Evolutionary conservation across 352 stramenopile genomes (phyloP).

Genomic region (Blastocystis sp.): DNA sequence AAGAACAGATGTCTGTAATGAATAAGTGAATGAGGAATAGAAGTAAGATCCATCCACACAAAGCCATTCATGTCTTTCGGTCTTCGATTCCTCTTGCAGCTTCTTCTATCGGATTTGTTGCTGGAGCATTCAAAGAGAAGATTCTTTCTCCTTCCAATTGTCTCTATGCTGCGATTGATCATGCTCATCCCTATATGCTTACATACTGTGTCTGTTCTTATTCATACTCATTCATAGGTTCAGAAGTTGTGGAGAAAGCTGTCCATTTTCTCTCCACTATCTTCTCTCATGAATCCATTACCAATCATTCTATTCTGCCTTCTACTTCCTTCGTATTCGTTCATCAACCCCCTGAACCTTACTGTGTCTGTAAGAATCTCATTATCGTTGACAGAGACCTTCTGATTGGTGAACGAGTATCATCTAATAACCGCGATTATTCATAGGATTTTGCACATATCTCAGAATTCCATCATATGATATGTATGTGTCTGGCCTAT

Average conservation of each 20-base stretch:
- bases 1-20: not conserved
- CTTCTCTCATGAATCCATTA: not conserved
- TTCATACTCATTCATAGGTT: not conserved
- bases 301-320: not conserved
- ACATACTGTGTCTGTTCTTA: not conserved
- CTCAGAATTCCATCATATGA: constrained; percentile 23
- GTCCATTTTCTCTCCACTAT: not conserved
- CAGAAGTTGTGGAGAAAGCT: not conserved
- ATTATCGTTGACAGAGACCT: not conserved
- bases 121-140: not conserved
- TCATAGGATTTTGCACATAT: constrained; percentile 5
- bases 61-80: not conserved
- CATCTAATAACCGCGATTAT: not conserved
- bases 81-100: not conserved
- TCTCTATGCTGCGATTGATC: not conserved
- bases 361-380: constrained; percentile 9
- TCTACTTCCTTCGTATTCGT: constrained; percentile 3
- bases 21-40: not conserved
- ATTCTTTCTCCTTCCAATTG: not conserved
- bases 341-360: constrained; percentile 9
- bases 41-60: not conserved
- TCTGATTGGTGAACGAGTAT: not conserved
- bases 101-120: not conserved
- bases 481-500: constrained; percentile 9
- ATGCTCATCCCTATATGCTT: constrained; percentile 4